Evolutionary conservation across 441 rosid genomes (phyloP), one percentile per base, ranked within the genome.

Genomic region (Biscutella laevigata): DNA sequence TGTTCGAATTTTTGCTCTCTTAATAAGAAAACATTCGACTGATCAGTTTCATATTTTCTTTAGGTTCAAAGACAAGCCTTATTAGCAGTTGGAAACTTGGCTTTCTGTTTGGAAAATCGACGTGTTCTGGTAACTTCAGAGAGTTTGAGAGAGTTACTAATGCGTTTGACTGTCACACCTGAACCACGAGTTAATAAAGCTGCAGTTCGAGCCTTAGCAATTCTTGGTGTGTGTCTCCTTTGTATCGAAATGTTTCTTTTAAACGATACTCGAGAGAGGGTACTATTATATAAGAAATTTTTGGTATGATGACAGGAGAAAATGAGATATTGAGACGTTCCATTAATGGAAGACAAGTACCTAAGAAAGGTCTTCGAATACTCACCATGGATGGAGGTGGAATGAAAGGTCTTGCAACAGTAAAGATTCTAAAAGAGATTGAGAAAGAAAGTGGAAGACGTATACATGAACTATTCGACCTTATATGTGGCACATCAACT

Each of bases 301-400:
- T 45, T 63, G 47, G 41, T 66, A 48, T 79, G 57, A 34, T 50
- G 54, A 17, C 59, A 92, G 98, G 98, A 67, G 98, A 92, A 75
- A 92, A 92, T 65, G 98, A 92, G 71, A 77, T 67, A 68, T 64
- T 92, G 57, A 80, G 98, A 19, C 95, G 96, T 57, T 85, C 96
- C 55, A 77, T 84, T 63, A 86, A 74, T 69, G 98, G 92, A 64
- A 84, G 96, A 64, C 89, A 71, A 59, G 81, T 87, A 51, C 81
- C 96, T 38, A 88, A 82, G 70, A 87, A 86, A 74, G 96, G 98
- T 39, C 61, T 88, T 61, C 92, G 98, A 42, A 86, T 92, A 70
- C 96, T 92, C 52, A 67, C 98, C 35, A 92, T 92, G 98, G 98
- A 92, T 73, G 96, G 98, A 37, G 98, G 98, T 67, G 99, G 99